Evolutionary conservation across 1,139 yeast genomes (phyloP), one percentile per base, ranked within the genome.

Genomic region (Yamadazyma diospyri): DNA sequence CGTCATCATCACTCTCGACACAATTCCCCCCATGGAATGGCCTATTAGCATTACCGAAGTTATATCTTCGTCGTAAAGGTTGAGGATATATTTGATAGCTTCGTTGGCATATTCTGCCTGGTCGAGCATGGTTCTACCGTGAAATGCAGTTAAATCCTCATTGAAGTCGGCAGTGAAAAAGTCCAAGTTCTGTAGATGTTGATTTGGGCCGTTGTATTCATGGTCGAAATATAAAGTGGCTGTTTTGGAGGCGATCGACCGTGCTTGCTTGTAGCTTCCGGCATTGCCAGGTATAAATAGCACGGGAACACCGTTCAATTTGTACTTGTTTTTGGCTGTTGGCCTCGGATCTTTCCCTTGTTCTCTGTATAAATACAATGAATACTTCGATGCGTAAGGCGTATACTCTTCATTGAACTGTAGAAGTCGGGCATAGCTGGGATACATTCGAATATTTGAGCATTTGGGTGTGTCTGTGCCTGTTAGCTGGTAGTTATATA

Each of bases 1-100:
- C 0, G 92, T 79, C 10, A 85, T 65, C 77, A 87, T 76, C 1
- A 84, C 79, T 38, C 97, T 65, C 4, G 95, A 82, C 2, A 89
- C 97, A 12, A 89, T 76, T 3, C 97, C 97, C 23, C 97, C 97
- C 97, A 89, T 89, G 1, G 98, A 92, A 60, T 94, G 99, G 1
- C 88, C 97, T 4, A 94, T 52, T 0, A 94, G 53, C 1, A 89
- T 75, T 4, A 94, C 95, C 0, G 95, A 81, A 22, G 48, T 36
- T 25, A 42, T 37, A 12, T 46, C 41, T 16, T 61, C 51, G 4
- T 42, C 31, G 50, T 92, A 92, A 8, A 92, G 60, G 4, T 76
- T 72, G 13, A 92, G 61, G 15, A 92, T 88, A 52, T 80, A 88
- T 25, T 62, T 58, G 5, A 92, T 68, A 0, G 97, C 97, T 45